Percentiles rank a stretch among this genome's conserved stretches.
phyloP scores from a whole-genome alignment of 1,284 basidiomycete genomes.

The Omphalotus olearius region DNA sequence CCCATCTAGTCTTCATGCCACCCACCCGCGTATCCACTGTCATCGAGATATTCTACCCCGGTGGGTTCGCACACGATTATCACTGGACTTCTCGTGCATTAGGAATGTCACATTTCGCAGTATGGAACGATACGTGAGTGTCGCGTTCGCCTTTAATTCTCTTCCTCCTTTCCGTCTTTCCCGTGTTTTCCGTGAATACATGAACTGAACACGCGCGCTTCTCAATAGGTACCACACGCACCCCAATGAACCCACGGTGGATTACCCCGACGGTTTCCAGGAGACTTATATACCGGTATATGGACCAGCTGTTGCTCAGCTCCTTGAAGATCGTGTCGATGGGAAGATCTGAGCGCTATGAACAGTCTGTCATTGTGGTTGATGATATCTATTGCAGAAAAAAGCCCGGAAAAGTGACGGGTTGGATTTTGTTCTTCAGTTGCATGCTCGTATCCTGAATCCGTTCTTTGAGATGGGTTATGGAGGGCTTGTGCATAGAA shows the following conservation, averaged over 20 bases:
- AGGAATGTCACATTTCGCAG: constrained; percentile 54
- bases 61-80: constrained; percentile 65
- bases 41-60: constrained; percentile 64
- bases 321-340: constrained; percentile 40
- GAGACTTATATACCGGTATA: constrained; percentile 49
- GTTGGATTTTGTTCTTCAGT: no score
- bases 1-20: constrained; percentile 61
- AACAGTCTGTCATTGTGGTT: no score
- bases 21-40: constrained; percentile 47
- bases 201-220: no score
- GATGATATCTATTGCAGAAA: no score
- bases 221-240: constrained; percentile 29
- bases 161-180: background rate
- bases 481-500: no score
- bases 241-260: constrained; percentile 41
- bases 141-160: background rate
- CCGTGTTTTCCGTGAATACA: no score
- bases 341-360: background rate
- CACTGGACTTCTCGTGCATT: constrained; percentile 56
- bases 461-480: no score
- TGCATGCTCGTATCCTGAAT: no score
- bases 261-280: constrained; percentile 60
- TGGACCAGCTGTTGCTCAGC: constrained; percentile 33
- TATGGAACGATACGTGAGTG: constrained; percentile 44
- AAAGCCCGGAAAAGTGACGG: no score